phyloP scores from a whole-genome alignment of 306 rosid species.

The Quillaja saponaria region DNA sequence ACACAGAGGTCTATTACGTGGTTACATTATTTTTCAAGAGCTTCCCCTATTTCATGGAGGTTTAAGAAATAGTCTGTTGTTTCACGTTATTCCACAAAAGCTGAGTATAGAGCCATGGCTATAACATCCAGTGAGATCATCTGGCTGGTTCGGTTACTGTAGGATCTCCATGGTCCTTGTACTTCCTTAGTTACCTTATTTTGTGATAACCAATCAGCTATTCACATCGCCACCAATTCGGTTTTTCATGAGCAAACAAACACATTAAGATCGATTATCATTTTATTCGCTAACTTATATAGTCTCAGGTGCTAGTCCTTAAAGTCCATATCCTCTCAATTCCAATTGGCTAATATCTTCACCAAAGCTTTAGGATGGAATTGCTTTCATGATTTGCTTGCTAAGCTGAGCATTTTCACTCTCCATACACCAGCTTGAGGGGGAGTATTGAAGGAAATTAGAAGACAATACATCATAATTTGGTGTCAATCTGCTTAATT shows the following conservation, averaged over 20 bases:
- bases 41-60: background rate
- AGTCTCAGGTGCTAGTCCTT: background rate
- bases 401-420: too few species aligned
- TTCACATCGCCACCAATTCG: background rate
- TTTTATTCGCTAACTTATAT: background rate
- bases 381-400: too few species aligned
- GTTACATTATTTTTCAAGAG: background rate
- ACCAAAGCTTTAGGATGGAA: too few species aligned
- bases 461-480: too few species aligned
- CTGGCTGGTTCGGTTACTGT: background rate
- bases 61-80: background rate
- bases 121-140: background rate
- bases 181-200: background rate
- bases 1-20: background rate
- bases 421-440: too few species aligned
- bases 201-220: background rate
- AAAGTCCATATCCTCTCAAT: too few species aligned
- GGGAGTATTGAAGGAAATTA: too few species aligned
- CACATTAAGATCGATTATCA: slow-evolving; percentile 1
- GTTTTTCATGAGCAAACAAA: background rate
- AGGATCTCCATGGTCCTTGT: background rate
- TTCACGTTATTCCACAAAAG: background rate
- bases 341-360: too few species aligned
- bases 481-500: too few species aligned
- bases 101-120: slow-evolving; percentile 2